These are phyloP conservation scores for Porpolomopsis calyptriformis DNA, from an alignment of 768 basidiomycete genomes.

Conservation along the genomic window DNA sequence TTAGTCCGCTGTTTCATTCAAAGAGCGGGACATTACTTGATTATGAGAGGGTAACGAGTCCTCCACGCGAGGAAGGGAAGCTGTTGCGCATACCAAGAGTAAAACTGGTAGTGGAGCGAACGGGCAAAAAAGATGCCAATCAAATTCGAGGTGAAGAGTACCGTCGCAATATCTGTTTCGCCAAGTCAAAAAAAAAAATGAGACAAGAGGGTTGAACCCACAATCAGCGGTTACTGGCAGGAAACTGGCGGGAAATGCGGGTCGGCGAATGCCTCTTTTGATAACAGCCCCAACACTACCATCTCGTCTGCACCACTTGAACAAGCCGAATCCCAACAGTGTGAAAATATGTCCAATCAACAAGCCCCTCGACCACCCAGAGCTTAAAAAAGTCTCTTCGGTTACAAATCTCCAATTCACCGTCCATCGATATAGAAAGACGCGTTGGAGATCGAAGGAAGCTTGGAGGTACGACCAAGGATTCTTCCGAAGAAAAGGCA, in stretches of 20 bases:
- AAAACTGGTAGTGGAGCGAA: constrained; percentile 96
- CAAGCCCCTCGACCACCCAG: constrained; percentile 47
- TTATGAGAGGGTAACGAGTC: constrained; percentile 47
- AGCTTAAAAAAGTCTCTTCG: constrained; percentile 66
- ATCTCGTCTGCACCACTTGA: constrained; percentile 66
- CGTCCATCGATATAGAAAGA: constrained; percentile 93
- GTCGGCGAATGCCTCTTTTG: constrained; percentile 38
- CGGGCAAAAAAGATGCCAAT: constrained; percentile 88
- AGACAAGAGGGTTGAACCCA: constrained; percentile 24
- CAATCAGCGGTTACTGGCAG: constrained; percentile 49
- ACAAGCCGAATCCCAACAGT: constrained; percentile 56
- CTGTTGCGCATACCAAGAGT: constrained; percentile 93
- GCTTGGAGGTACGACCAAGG: constrained; percentile 54
- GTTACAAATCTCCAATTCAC: constrained; percentile 92
- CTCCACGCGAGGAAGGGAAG: constrained; percentile 76
- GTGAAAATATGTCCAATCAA: constrained; percentile 53
- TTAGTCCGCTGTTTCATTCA: constrained; percentile 6
- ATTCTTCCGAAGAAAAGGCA: constrained; percentile 57
- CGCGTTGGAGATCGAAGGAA: constrained; percentile 81
- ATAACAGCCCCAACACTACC: constrained; percentile 58
- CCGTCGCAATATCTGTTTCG: constrained; percentile 56
- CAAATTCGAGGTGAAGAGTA: constrained; percentile 85
- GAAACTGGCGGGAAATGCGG: constrained; percentile 37
- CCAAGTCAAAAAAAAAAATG: constrained; percentile 10
- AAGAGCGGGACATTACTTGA: constrained; percentile 41